phyloP scores from a whole-genome alignment of 169 alveolate genomes.

The Cryptosporidium sp. region DNA sequence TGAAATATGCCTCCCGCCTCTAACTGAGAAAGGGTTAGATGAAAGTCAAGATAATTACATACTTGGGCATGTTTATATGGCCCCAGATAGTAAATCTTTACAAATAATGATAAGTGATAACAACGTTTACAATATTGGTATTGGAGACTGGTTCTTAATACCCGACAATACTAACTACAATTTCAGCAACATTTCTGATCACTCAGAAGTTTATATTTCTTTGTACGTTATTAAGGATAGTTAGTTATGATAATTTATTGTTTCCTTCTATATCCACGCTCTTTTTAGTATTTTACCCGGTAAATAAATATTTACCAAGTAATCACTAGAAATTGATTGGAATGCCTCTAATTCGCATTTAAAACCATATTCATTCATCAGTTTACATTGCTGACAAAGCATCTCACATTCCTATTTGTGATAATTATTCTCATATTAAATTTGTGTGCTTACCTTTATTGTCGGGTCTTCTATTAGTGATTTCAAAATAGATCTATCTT shows the following conservation, averaged over 20 bases:
- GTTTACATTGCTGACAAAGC: slow-evolving; percentile 17
- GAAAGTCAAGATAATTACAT: slow-evolving; percentile 74
- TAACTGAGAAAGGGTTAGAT: slow-evolving; percentile 66
- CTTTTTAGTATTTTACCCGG: slow-evolving; percentile 52
- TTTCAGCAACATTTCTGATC: slow-evolving; percentile 47
- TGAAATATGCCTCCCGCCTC: slow-evolving; percentile 70
- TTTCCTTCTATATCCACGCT: slow-evolving; percentile 43
- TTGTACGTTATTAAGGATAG: slow-evolving; percentile 70
- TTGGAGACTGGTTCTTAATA: slow-evolving; percentile 71
- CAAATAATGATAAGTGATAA: slow-evolving; percentile 72
- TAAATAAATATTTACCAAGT: slow-evolving; percentile 41
- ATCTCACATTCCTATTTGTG: slow-evolving; percentile 17
- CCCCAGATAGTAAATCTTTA: slow-evolving; percentile 53
- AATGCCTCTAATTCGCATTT: slow-evolving; percentile 72
- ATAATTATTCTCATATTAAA: background rate
- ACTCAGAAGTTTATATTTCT: slow-evolving; percentile 56
- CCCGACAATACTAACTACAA: slow-evolving; percentile 71
- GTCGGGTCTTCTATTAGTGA: slow-evolving; percentile 14
- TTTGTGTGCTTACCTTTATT: slow-evolving; percentile 25
- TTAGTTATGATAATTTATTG: slow-evolving; percentile 1
- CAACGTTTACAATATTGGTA: slow-evolving; percentile 53
- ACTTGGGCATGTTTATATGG: slow-evolving; percentile 70
- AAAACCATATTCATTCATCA: slow-evolving; percentile 20
- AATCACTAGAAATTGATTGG: slow-evolving; percentile 72
- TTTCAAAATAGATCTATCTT: slow-evolving; percentile 31